Base-by-base conservation (phyloP, 495 filamentous ascomycete genomes). In the Hypoxylon fuscum region DNA sequence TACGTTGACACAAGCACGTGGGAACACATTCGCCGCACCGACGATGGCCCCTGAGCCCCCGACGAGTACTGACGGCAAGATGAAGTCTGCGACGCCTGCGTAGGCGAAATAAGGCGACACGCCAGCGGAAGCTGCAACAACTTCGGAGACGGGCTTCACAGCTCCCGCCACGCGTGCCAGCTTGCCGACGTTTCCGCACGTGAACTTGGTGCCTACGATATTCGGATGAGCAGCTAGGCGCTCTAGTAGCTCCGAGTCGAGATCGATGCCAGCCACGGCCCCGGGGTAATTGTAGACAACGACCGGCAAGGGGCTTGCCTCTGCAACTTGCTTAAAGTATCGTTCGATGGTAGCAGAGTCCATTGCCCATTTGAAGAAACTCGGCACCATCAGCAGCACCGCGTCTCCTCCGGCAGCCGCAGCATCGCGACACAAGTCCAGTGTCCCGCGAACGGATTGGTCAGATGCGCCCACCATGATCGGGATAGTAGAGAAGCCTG, bases 151-250 rank as follows among this genome's bases (percentile, higher is more conserved):
- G 27, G 27, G 27, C 10, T 31, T 31, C 5, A 31, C 27, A 10
- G 27, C 10, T 10, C 27, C 27, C 27, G 27, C 27, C 5, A 31
- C 27, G 27, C 27, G 27, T 31, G 27, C 27, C 27, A 31, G 27
- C 27, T 31, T 31, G 27, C 27, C 27, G 27, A 31, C 27, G 27
- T 31, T 31, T 9, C 70, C 75, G 53, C 72, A 76, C 2, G 73
- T 77, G 7, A 77, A 35, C 61, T 76, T 76, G 14, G 69, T 69
- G 14, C 70, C 75, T 14, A 71, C 59, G 35, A 77, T 75, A 44
- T 76, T 76, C 5, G 64, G 55, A 40, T 77, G 72, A 7, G 38
- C 17, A n/a, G 53, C 61, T 0, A 75, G 55, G 11, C 21, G 37
- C 9, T 48, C 59, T 7, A 77, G 55, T 45, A 72, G 68, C 12